phyloP scores from a whole-genome alignment of 805 yeast genomes.

The Peterozyma toletana region DNA sequence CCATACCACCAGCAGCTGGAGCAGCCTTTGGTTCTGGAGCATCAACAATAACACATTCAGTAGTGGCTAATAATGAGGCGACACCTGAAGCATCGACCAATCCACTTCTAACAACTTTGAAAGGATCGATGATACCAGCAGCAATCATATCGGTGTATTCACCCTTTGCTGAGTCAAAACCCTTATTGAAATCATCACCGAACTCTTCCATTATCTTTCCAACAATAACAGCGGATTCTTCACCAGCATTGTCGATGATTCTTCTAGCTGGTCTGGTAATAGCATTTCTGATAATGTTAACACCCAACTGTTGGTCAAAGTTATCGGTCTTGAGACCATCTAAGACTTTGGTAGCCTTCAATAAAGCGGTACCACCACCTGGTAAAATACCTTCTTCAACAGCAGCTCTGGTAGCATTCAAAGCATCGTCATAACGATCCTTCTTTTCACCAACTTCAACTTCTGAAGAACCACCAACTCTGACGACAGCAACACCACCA shows the following conservation, averaged over 20 bases:
- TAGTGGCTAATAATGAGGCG: conserved; percentile 93
- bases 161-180: conserved; percentile 90
- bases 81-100: conserved; percentile 96
- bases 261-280: conserved; percentile 93
- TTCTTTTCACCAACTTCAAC: conserved; percentile 99
- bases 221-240: conserved; percentile 94
- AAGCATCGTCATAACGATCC: conserved; percentile 97
- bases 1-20: conserved; percentile 46
- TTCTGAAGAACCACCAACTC: conserved; percentile 96
- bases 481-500: conserved; percentile 97
- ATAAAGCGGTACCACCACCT: conserved; percentile 98
- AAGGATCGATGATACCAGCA: conserved; percentile 97
- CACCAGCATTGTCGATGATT: conserved; percentile 94
- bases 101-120: conserved; percentile 95
- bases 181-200: conserved; percentile 74
- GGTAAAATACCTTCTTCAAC: conserved; percentile 98
- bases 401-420: conserved; percentile 98
- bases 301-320: conserved; percentile 96
- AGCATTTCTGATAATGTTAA: conserved; percentile 86
- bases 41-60: conserved; percentile 96
- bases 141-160: conserved; percentile 94
- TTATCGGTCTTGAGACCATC: conserved; percentile 68
- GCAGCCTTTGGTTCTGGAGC: conserved; percentile 76
- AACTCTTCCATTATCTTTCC: conserved; percentile 67
- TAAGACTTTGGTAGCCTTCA: conserved; percentile 80